Base-by-base conservation (phyloP, 129 eudicot genomes). In the Escallonia rubra region DNA sequence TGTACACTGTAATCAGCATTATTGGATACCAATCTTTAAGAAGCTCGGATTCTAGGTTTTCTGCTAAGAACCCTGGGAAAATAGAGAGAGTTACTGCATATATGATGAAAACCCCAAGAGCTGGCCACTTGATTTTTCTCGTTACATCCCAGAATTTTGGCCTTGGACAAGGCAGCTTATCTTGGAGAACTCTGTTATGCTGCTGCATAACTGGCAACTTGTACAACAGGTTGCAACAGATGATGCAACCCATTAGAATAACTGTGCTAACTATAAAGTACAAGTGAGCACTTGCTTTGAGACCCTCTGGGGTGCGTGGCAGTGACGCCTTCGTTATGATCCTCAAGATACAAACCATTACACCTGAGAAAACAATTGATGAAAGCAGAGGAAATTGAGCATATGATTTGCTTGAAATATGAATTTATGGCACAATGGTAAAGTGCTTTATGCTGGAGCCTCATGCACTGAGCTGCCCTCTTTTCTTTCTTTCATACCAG, bases 1-100 rank as follows among this genome's bases (percentile, higher is more conserved):
- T 87, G 64, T 87, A 90, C 10, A 72, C 70, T 4, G 91, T 69
- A 43, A 90, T 87, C 53, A 87, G 76, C 76, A 85, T 16, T 59
- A 90, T 76, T 3, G 97, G 96, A 71, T 85, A 87, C 97, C 97
- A 90, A 63, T 90, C 97, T 70, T 74, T 80, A 13, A 87, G 81
- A 16, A 74, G 15, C 11, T 72, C 57, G 16, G 96, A 90, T 50
- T 76, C 75, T 16, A 85, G 68, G 57, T 81, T 79, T 67, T 90
- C 97, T 43, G 96, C 87, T 47, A 90, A 65, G 64, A 82, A 87
- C 63, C 97, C 96, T 6, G 97, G 97, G 69, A 90, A 87, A 7
- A 87, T 87, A 0, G 97, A 90, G 41, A 90, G 65, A 39, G 97
- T 90, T 8, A 90, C 88, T 0, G 89, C 79, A 50, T 90, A 90